phyloP scores from a whole-genome alignment of 208 protist species.

The Trypanosoma congolense region DNA sequence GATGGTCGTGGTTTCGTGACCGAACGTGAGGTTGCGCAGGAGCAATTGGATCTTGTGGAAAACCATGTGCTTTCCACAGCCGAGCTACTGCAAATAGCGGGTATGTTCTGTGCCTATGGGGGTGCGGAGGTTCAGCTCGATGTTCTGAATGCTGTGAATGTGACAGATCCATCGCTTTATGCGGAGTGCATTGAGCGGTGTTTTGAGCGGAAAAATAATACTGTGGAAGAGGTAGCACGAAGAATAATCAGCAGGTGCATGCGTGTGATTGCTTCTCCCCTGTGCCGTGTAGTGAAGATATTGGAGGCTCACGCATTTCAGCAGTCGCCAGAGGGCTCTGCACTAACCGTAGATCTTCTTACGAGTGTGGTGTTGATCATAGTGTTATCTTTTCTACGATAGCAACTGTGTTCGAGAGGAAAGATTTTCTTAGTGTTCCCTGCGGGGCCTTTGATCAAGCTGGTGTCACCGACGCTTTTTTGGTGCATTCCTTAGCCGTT shows the following conservation, averaged over 20 bases:
- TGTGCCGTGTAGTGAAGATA: conserved; percentile 60
- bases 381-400: conserved; percentile 69
- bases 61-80: conserved; percentile 47
- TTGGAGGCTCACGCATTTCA: conserved; percentile 55
- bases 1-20: conserved; percentile 45
- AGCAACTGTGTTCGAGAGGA: conserved; percentile 45
- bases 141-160: conserved; percentile 47
- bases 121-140: conserved; percentile 85
- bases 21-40: conserved; percentile 59
- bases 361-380: conserved; percentile 53
- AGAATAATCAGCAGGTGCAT: conserved; percentile 58
- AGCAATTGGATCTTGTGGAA: conserved; percentile 61
- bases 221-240: conserved; percentile 46
- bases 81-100: conserved; percentile 56
- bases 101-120: conserved; percentile 75
- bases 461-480: conserved; percentile 28
- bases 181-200: conserved; percentile 51
- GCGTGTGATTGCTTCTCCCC: conserved; percentile 49
- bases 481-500: conserved; percentile 63
- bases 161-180: conserved; percentile 55
- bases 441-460: conserved; percentile 29
- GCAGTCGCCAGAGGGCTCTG: conserved; percentile 36
- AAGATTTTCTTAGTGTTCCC: conserved; percentile 33
- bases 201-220: conserved; percentile 41
- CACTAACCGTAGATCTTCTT: conserved; percentile 53